Base-by-base conservation (phyloP, 495 filamentous ascomycete species). In the Trichocladium antarcticum region DNA sequence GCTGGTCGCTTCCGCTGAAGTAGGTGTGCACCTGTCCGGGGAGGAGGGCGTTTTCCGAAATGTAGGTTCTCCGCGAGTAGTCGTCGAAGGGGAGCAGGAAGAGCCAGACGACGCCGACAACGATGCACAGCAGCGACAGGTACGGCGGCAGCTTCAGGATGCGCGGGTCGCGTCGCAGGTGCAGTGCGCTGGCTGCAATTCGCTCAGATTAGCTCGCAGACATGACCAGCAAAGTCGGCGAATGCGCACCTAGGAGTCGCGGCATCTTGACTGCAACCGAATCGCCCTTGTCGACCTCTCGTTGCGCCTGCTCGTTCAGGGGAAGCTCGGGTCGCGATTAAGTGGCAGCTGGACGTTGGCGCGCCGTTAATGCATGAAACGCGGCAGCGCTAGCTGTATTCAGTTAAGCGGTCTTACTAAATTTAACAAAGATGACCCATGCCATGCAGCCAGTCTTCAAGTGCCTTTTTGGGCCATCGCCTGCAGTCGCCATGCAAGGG, bases 21-120 rank as follows among this genome's bases (percentile, higher is more conserved):
- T 98, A 97, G 0, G 93, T 94, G 67, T 97, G 89, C 11, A 97
- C 92, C 60, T 97, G 92, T 14, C 90, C 92, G 0, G 92, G 92
- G 15, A 98, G 73, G 8, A 98, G 80, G 15, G 92, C 92, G 66
- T 98, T 98, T 64, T 98, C 92, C 43, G 89, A 96, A 56, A 98
- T 92, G 67, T 98, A 97, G 10, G 92, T 98, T 38, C 77, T 71
- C 52, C 93, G 81, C 43, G 88, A 95, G 72, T 97, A 94, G 45
- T 88, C 77, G 66, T 98, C 75, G 43, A 96, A 78, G 27, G 92
- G 92, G n/a, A 98, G 81, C 17, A 96, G 74, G 31, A 95, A 79
- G 12, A 98, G 80, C 89, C 89, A 97, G 55, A 77, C 76, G n/a
- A 93, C 79, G 42, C 92, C 92, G 60, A 95, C 77, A 29, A 94